A percentile compares a stretch with the other conserved stretches of the same genome.
phyloP scores from a whole-genome alignment of 2,329 filamentous ascomycete genomes.

The Penicillium polonicum region DNA sequence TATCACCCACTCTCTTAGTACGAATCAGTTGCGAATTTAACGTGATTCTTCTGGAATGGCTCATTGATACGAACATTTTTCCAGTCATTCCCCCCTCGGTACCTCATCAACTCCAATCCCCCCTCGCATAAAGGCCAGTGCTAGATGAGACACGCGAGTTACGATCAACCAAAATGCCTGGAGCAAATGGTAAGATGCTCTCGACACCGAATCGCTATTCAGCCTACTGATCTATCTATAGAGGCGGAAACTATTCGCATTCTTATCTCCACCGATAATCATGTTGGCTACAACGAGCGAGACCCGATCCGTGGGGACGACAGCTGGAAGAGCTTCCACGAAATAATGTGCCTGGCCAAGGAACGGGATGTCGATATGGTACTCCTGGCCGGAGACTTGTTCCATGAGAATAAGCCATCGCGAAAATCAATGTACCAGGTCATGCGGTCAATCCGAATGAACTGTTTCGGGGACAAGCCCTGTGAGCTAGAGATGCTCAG shows the following conservation, averaged over 20 bases:
- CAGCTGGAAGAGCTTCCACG: conserved; percentile 94
- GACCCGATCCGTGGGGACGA: conserved; percentile 94
- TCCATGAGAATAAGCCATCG: conserved; percentile 97
- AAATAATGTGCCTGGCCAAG: conserved; percentile 86
- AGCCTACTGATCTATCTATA: conserved; percentile 23
- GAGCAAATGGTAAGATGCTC: conserved; percentile 28
- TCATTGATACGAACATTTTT: not conserved
- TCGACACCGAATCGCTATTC: not conserved
- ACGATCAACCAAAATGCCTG: conserved; percentile 23
- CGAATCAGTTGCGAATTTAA: not conserved
- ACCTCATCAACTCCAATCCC: not conserved
- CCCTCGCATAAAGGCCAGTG: not conserved
- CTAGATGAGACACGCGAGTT: not conserved
- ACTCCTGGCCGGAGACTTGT: conserved; percentile 87
- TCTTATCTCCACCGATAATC: conserved; percentile 90
- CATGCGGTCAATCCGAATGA: conserved; percentile 89
- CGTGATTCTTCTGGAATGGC: not conserved
- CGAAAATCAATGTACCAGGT: conserved; percentile 96
- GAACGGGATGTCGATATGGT: conserved; percentile 96
- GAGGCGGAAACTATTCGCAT: conserved; percentile 86
- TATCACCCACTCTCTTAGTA: not conserved
- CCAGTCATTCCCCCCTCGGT: not conserved
- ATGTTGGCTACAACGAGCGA: conserved; percentile 94
- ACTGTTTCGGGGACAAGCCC: conserved; percentile 91
- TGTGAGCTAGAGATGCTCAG: conserved; percentile 94